Evolutionary conservation across 208 protist genomes (phyloP).

Genomic region (Eutreptiella sp.): DNA sequence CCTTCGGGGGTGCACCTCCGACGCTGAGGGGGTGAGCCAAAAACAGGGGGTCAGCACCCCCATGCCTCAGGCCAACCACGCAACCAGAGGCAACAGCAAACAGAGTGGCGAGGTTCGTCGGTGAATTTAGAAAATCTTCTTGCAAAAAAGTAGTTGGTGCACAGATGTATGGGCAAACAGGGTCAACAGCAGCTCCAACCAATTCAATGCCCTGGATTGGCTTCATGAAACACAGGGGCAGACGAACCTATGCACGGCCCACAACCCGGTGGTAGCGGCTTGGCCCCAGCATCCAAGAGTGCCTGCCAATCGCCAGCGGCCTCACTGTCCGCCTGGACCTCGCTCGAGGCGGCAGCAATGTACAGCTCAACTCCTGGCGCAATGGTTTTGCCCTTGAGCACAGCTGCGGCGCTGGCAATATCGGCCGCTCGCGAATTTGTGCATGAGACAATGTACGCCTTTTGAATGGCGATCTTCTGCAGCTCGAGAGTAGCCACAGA

Average conservation of each 20-base stretch:
- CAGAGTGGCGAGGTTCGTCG: too few relatives aligned
- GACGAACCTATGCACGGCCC: slow-evolving; percentile 48
- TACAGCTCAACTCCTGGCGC: slow-evolving; percentile 49
- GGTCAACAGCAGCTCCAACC: too few relatives aligned
- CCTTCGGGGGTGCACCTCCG: too few relatives aligned
- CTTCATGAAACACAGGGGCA: neutral
- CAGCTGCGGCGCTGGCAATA: slow-evolving; percentile 30
- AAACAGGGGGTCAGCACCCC: too few relatives aligned
- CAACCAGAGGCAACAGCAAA: too few relatives aligned
- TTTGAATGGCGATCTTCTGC: slow-evolving; percentile 40
- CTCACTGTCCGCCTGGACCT: slow-evolving; percentile 40
- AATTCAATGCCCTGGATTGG: too few relatives aligned
- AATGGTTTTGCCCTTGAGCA: slow-evolving; percentile 33
- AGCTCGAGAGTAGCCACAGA: slow-evolving; percentile 33
- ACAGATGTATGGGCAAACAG: too few relatives aligned
- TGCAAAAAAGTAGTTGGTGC: too few relatives aligned
- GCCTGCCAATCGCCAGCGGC: slow-evolving; percentile 46
- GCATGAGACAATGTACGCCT: slow-evolving; percentile 62
- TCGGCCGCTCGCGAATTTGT: slow-evolving; percentile 49
- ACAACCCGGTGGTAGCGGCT: slow-evolving; percentile 50
- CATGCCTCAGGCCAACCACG: too few relatives aligned
- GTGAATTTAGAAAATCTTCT: too few relatives aligned
- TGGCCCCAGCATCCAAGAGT: slow-evolving; percentile 44
- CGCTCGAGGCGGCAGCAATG: slow-evolving; percentile 45
- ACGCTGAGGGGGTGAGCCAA: too few relatives aligned